Percentiles rank a stretch among this genome's conserved stretches.
Conservation (phyloP, 1,284 basidiomycete genomes). For the Naganishia cerealis region DNA sequence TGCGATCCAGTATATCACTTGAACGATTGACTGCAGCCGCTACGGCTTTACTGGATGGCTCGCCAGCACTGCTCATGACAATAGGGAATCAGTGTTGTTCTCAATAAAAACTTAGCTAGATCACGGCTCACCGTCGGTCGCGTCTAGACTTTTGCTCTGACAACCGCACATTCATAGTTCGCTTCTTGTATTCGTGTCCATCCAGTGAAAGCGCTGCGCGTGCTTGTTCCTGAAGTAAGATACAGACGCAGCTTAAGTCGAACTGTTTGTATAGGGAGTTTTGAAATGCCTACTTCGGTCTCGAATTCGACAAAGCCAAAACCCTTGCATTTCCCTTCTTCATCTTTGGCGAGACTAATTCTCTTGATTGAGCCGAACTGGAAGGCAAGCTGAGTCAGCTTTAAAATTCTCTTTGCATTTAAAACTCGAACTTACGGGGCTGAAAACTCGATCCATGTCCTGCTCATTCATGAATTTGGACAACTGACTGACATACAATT, state of each 20-base stretch:
- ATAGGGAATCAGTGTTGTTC: neutral
- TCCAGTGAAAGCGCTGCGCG: constrained; percentile 71
- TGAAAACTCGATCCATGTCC: constrained; percentile 75
- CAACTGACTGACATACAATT: constrained; percentile 81
- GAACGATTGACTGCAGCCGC: constrained; percentile 15
- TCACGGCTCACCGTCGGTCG: neutral
- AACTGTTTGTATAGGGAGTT: neutral
- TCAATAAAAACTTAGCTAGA: neutral
- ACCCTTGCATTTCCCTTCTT: constrained; percentile 72
- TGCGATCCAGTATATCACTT: constrained; percentile 51
- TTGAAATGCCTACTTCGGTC: constrained; percentile 62
- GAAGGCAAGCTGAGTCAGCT: neutral
- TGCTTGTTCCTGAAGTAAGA: constrained; percentile 65
- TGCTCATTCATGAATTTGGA: constrained; percentile 70
- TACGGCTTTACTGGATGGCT: constrained; percentile 5
- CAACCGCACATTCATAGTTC: constrained; percentile 72
- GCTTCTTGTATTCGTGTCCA: constrained; percentile 78
- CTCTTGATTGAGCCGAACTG: constrained; percentile 80
- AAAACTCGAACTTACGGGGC: constrained; percentile 59
- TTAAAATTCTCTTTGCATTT: neutral
- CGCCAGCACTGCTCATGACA: neutral
- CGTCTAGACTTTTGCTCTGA: constrained; percentile 7
- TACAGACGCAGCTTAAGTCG: neutral
- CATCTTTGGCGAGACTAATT: constrained; percentile 72
- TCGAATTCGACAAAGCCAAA: constrained; percentile 93